A percentile compares a stretch with the other conserved stretches of the same genome.
These are phyloP conservation scores for Rhizophora apiculata DNA, from an alignment of 345 rosid species.

Conservation along the genomic window DNA sequence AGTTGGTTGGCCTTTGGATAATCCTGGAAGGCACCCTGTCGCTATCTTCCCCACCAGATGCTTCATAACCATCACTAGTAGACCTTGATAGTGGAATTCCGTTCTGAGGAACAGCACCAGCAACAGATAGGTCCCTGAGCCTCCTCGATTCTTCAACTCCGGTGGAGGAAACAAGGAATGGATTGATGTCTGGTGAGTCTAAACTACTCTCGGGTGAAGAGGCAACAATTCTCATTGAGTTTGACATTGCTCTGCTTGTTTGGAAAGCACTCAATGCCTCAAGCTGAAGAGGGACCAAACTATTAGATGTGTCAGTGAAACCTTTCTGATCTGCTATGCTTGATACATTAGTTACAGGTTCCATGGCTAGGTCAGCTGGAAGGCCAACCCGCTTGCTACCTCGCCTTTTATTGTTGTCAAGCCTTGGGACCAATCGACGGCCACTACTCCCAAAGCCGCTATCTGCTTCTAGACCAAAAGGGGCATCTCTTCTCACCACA, in stretches of 20 bases:
- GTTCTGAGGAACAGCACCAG: conserved; percentile 44
- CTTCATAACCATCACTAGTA: conserved; percentile 95
- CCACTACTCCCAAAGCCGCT: conserved; percentile 83
- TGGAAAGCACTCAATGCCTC: conserved; percentile 97
- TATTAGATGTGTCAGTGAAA: conserved; percentile 59
- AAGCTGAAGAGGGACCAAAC: conserved; percentile 85
- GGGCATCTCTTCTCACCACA: conserved; percentile 52
- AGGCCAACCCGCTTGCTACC: conserved; percentile 64
- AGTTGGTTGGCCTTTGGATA: conserved; percentile 57
- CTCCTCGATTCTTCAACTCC: conserved; percentile 72
- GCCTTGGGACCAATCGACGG: conserved; percentile 61
- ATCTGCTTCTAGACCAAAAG: conserved; percentile 53
- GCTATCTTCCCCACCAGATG: conserved; percentile 98
- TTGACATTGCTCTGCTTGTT: conserved; percentile 85
- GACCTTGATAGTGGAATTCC: conserved; percentile 87
- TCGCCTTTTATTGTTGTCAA: conserved; percentile 60
- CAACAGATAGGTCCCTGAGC: conserved; percentile 51
- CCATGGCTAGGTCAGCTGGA: conserved; percentile 72
- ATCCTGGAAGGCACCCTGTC: conserved; percentile 86
- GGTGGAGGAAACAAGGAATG: conserved; percentile 71
- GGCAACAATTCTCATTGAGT: conserved; percentile 57
- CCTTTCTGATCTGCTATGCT: conserved; percentile 39
- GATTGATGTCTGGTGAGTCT: conserved; percentile 91
- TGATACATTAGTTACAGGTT: conserved; percentile 44
- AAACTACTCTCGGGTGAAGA: conserved; percentile 98